Conservation (phyloP, 2,329 filamentous ascomycete genomes). For the Didymella arachidicola region DNA sequence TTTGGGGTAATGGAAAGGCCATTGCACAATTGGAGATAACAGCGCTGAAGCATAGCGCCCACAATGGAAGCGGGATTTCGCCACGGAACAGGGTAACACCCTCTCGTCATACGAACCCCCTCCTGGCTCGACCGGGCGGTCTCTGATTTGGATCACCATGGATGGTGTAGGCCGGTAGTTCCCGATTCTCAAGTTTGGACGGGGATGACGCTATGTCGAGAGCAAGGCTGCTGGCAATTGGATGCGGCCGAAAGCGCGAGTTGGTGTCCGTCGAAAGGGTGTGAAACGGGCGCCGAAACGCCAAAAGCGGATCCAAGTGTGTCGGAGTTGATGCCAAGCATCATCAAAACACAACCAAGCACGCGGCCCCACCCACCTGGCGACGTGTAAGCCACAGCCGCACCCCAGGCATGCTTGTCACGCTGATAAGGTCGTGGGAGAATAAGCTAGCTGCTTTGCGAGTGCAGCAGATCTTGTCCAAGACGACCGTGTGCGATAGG, state of each 20-base stretch:
- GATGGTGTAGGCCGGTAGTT: constrained; percentile 26
- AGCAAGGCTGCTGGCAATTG: constrained; percentile 30
- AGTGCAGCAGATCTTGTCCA: constrained; percentile 25
- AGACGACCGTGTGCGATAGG: constrained; percentile 23
- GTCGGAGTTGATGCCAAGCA: constrained; percentile 43
- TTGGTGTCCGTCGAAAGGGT: constrained; percentile 32
- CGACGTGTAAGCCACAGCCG: constrained; percentile 35
- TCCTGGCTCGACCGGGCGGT: constrained; percentile 7
- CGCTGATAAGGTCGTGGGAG: constrained; percentile 25
- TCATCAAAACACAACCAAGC: constrained; percentile 38
- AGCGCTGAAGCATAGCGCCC: not conserved
- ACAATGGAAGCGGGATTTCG: constrained; percentile 9
- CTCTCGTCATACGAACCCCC: constrained; percentile 13
- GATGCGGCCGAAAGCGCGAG: constrained; percentile 39
- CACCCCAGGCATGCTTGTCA: constrained; percentile 26
- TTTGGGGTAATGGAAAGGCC: constrained; percentile 9
- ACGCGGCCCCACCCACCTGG: constrained; percentile 35
- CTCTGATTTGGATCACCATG: constrained; percentile 18
- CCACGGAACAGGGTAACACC: constrained; percentile 24
- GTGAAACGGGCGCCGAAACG: constrained; percentile 49
- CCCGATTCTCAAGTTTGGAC: constrained; percentile 23
- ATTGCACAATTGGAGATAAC: constrained; percentile 1
- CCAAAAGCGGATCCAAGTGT: constrained; percentile 41
- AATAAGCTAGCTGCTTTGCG: constrained; percentile 25
- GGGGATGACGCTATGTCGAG: constrained; percentile 27